Evolutionary conservation across 1,284 basidiomycete species (phyloP).

Genomic region (Acaromyces ingoldii): DNA sequence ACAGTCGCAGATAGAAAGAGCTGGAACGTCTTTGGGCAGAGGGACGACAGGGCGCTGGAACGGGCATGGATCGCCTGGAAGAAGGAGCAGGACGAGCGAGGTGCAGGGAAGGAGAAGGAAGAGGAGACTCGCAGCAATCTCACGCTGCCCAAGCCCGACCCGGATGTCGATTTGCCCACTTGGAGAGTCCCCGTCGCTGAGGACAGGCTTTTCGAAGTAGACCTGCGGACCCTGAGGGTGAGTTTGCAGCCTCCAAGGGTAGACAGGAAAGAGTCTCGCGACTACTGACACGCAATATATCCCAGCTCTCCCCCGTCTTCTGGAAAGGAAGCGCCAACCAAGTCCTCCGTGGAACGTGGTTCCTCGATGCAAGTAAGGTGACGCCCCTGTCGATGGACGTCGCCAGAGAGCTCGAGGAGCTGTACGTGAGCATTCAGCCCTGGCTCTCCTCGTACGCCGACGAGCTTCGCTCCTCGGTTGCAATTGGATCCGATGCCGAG

Average conservation of each 20-base stretch:
- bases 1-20: constrained; percentile 1
- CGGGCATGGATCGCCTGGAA: constrained; percentile 4
- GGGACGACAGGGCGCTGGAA: constrained; percentile 7
- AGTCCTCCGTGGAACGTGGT: constrained; percentile 58
- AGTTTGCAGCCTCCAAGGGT: no score
- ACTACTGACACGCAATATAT: not conserved
- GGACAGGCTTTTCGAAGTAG: constrained; percentile 37
- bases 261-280: not conserved
- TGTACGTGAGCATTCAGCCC: constrained; percentile 36
- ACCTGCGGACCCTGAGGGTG: constrained; percentile 20
- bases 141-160: constrained; percentile 14
- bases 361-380: constrained; percentile 54
- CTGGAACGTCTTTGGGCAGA: constrained; percentile 10
- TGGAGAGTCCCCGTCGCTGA: constrained; percentile 29
- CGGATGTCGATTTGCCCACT: constrained; percentile 12
- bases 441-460: constrained; percentile 55
- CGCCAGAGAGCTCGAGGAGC: constrained; percentile 55
- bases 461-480: constrained; percentile 55
- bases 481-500: constrained; percentile 55
- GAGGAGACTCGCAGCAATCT: not conserved
- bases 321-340: constrained; percentile 57
- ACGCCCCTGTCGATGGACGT: constrained; percentile 55
- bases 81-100: constrained; percentile 3
- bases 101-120: not conserved
- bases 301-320: constrained; percentile 56